Conservation (phyloP, 2,329 filamentous ascomycete species). For the Lecanicillium sp. region DNA sequence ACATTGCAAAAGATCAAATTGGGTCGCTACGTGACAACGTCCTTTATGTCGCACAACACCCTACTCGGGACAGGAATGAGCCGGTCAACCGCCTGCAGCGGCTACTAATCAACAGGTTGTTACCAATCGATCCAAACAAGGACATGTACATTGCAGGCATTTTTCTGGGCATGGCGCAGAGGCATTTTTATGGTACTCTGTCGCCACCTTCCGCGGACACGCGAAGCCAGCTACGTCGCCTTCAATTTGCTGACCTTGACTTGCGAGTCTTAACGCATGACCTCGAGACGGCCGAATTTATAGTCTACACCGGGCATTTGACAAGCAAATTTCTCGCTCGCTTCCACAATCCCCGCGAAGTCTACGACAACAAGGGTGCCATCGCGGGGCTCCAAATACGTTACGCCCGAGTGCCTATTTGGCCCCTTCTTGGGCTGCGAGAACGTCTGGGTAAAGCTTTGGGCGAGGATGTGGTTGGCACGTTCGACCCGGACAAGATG, state of each 20-base stretch:
- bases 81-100: constrained; percentile 40
- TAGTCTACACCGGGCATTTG: constrained; percentile 44
- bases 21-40: constrained; percentile 35
- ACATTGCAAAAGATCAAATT: constrained; percentile 39
- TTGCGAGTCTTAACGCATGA: constrained; percentile 44
- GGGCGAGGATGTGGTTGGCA: constrained; percentile 40
- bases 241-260: constrained; percentile 36
- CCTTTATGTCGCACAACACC: constrained; percentile 35
- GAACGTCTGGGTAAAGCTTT: constrained; percentile 46
- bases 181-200: constrained; percentile 37
- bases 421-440: constrained; percentile 46
- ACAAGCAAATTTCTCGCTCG: constrained; percentile 39
- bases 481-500: constrained; percentile 29
- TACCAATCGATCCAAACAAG: constrained; percentile 39
- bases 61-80: constrained; percentile 31
- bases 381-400: constrained; percentile 36
- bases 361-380: constrained; percentile 16
- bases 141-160: constrained; percentile 44
- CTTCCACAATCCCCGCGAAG: constrained; percentile 32
- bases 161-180: constrained; percentile 49
- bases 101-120: constrained; percentile 36
- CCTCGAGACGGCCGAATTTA: constrained; percentile 37
- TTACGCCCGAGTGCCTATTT: constrained; percentile 40
- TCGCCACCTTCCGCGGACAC: constrained; percentile 15
- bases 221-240: constrained; percentile 16